Evolutionary conservation across 148 eudicot species (phyloP), one percentile per base, ranked within the genome.

Genomic region (Silene uniflora): DNA sequence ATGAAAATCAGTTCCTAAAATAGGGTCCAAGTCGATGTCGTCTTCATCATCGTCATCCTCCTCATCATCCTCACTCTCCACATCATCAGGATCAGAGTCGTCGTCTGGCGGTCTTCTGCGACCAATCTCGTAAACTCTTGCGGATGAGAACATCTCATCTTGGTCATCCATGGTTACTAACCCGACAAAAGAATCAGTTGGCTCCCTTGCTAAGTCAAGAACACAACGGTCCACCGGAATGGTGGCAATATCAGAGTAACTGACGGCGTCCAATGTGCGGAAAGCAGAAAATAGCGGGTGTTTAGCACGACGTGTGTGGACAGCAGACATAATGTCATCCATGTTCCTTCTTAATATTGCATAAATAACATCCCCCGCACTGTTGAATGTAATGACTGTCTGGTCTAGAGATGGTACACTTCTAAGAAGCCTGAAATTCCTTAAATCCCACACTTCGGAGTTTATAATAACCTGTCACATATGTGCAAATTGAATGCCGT

Each of bases 81-180:
- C 97, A 61, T 92, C 99, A 75, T 95, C 99, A 0, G 99, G 99
- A 66, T 95, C 99, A 1, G 98, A 95, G 78, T 95, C 98, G 54
- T 92, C 98, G 52, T 95, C 97, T 0, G 97, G 93, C 7, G 91
- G 91, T 78, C 88, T 90, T 73, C 97, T 76, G 7, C 98, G 90
- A 12, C 98, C 98, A 0, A 95, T 95, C 80, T 95, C 99, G 52
- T 86, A 92, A 22, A 95, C 84, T 82, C 99, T 84, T 8, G 97
- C 99, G 0, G 96, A 90, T 1, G 99, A 92, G 79, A 79, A 87
- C 94, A 95, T 90, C 67, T 95, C 97, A 2, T 83, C 92, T 63
- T 87, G 92, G 58, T 95, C 97, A 47, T 95, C 98, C 91, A 92
- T 88, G 3, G 97, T 85, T 18, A 95, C 88, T 65, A 95, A 67